phyloP scores from a whole-genome alignment of 2,329 filamentous ascomycete species.

The Fusarium protoensiforme region DNA sequence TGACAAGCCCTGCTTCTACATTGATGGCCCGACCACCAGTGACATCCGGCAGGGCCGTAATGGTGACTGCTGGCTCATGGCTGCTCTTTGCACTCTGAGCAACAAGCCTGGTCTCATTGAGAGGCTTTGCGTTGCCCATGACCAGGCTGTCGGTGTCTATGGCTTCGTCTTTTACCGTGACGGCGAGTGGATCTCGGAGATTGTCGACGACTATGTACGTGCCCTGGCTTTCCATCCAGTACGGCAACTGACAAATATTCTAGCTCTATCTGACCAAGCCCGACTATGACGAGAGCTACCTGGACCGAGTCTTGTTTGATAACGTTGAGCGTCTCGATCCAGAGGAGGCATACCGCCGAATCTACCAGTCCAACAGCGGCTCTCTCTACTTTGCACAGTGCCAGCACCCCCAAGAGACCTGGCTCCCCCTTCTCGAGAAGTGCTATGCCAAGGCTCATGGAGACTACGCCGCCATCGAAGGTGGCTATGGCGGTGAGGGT shows the following conservation, averaged over 20 bases:
- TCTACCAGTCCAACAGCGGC: constrained; percentile 78
- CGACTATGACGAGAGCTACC: constrained; percentile 69
- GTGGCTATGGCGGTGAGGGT: constrained; percentile 73
- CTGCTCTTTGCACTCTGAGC: constrained; percentile 80
- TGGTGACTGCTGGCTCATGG: constrained; percentile 90
- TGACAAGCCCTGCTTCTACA: constrained; percentile 79
- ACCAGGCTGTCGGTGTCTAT: constrained; percentile 82
- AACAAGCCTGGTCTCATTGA: constrained; percentile 80
- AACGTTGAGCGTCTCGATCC: constrained; percentile 61
- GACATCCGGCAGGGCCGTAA: constrained; percentile 83
- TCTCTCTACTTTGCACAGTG: constrained; percentile 83
- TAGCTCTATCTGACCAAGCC: constrained; percentile 65
- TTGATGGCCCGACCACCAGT: constrained; percentile 79
- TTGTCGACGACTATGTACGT: constrained; percentile 64
- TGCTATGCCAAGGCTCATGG: constrained; percentile 85
- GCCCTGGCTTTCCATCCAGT: neutral
- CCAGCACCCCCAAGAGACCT: constrained; percentile 79
- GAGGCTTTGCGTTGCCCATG: constrained; percentile 76
- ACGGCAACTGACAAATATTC: neutral
- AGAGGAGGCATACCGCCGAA: constrained; percentile 72
- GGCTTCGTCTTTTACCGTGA: constrained; percentile 88
- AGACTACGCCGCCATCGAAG: constrained; percentile 80
- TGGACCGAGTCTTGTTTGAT: constrained; percentile 58
- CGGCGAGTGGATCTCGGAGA: constrained; percentile 75
- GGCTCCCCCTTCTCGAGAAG: constrained; percentile 83